These are phyloP conservation scores for Leccinum disarticulatum DNA, from an alignment of 768 basidiomycete species.

Conservation along the genomic window DNA sequence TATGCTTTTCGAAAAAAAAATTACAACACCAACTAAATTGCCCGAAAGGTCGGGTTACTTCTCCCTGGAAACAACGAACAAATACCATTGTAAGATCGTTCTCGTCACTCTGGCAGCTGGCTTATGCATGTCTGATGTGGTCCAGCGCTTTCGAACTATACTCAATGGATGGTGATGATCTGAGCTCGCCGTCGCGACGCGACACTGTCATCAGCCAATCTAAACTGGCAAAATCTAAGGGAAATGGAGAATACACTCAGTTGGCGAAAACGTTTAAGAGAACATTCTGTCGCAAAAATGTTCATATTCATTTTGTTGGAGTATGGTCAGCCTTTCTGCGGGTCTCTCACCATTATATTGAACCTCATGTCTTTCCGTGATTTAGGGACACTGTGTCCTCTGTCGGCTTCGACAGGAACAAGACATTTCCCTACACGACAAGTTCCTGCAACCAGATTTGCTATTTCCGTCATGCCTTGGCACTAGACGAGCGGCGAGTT, in stretches of 20 bases:
- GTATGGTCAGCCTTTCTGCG: conserved; percentile 36
- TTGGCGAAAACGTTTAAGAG: conserved; percentile 32
- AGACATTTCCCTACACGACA: conserved; percentile 34
- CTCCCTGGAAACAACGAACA: conserved; percentile 40
- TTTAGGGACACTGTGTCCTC: conserved; percentile 50
- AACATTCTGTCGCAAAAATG: conserved; percentile 35
- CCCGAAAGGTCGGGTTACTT: conserved; percentile 40
- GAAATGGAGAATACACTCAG: conserved; percentile 18
- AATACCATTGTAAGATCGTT: conserved; percentile 36
- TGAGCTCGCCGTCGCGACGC: conserved; percentile 1
- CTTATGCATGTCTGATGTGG: not conserved
- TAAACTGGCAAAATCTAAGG: conserved; percentile 8
- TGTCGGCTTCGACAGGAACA: conserved; percentile 36
- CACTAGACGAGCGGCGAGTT: conserved; percentile 47
- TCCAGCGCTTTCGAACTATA: conserved; percentile 41
- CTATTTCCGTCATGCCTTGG: conserved; percentile 47
- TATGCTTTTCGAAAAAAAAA: not conserved
- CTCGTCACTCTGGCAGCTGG: not conserved
- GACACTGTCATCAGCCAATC: conserved; percentile 13
- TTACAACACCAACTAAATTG: not conserved
- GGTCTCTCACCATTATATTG: not conserved
- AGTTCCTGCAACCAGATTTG: conserved; percentile 35
- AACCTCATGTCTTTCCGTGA: not conserved
- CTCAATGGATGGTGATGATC: conserved; percentile 24
- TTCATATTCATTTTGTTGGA: conserved; percentile 45